phyloP scores from a whole-genome alignment of 1,139 yeast genomes.

The Hyphopichia khmerensis region DNA sequence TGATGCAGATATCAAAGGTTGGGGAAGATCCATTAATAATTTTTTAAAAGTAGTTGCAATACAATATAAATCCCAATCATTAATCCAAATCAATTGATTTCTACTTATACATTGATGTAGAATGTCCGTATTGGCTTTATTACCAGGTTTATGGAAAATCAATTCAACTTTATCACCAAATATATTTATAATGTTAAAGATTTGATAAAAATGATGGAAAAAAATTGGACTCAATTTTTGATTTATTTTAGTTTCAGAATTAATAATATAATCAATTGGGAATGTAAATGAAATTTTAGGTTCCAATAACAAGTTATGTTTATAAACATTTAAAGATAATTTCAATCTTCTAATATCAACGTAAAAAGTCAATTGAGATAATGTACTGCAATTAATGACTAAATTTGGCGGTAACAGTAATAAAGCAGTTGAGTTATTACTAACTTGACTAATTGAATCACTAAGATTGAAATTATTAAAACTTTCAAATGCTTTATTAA shows the following conservation, averaged over 20 bases:
- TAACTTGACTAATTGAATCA: constrained; percentile 1
- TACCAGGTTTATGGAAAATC: constrained; percentile 60
- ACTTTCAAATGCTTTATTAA: constrained; percentile 31
- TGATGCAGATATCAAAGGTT: constrained; percentile 45
- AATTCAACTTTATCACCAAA: constrained; percentile 48
- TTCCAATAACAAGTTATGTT: constrained; percentile 36
- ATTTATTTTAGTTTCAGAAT: constrained; percentile 20
- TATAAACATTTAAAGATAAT: constrained; percentile 72
- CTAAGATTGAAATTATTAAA: constrained; percentile 15
- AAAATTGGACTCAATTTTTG: constrained; percentile 28
- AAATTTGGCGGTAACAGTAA: constrained; percentile 5
- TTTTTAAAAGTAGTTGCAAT: constrained; percentile 54
- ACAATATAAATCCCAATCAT: constrained; percentile 63
- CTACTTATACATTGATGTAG: constrained; percentile 53
- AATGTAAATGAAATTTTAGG: constrained; percentile 18
- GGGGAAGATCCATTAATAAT: constrained; percentile 43
- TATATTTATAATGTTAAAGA: constrained; percentile 45
- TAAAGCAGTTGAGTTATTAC: constrained; percentile 2
- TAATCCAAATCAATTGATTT: constrained; percentile 55
- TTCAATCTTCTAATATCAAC: constrained; percentile 76
- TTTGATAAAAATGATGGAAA: constrained; percentile 46
- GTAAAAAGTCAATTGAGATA: constrained; percentile 61
- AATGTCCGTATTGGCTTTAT: constrained; percentile 49
- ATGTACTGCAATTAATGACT: constrained; percentile 41
- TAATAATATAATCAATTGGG: constrained; percentile 21